A percentile compares a stretch with the other conserved stretches of the same genome.
Evolutionary conservation across 2,329 filamentous ascomycete species (phyloP).

Genomic region (Cladosporium sphaerospermum): DNA sequence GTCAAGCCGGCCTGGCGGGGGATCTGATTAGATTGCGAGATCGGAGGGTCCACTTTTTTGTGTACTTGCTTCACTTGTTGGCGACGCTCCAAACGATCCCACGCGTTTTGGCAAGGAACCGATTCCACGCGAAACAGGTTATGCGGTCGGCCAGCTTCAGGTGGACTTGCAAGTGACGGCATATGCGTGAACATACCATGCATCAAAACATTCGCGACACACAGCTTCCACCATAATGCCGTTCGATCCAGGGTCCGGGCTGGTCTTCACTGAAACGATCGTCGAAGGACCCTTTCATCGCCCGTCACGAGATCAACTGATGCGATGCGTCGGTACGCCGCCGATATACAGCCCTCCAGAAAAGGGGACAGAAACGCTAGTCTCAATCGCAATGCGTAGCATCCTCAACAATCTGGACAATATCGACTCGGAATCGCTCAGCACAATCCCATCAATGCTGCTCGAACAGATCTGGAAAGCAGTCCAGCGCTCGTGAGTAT

Average conservation of each 20-base stretch:
- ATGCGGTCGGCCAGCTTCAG: no score
- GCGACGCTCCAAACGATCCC: no score
- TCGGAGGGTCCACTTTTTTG: no score
- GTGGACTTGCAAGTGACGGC: no score
- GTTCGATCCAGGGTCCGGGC: slow-evolving; percentile 13
- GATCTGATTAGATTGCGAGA: no score
- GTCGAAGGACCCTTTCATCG: background rate
- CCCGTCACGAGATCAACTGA: background rate
- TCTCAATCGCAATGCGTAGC: slow-evolving; percentile 12
- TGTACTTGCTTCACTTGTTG: no score
- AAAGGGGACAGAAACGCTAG: slow-evolving; percentile 10
- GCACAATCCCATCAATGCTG: slow-evolving; percentile 10
- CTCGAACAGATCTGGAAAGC: slow-evolving; percentile 16
- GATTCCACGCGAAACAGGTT: no score
- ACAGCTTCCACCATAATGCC: background rate
- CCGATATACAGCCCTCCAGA: background rate
- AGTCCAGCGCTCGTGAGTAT: slow-evolving; percentile 10
- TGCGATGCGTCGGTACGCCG: background rate
- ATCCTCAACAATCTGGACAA: slow-evolving; percentile 15
- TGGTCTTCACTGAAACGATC: slow-evolving; percentile 15
- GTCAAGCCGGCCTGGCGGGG: no score
- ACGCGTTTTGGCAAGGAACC: no score
- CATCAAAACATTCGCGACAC: no score
- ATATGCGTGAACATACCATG: no score
- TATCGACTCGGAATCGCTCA: slow-evolving; percentile 14